Evolutionary conservation across 805 yeast species (phyloP).

Genomic region (Saccharomyces kudriavzevii): DNA sequence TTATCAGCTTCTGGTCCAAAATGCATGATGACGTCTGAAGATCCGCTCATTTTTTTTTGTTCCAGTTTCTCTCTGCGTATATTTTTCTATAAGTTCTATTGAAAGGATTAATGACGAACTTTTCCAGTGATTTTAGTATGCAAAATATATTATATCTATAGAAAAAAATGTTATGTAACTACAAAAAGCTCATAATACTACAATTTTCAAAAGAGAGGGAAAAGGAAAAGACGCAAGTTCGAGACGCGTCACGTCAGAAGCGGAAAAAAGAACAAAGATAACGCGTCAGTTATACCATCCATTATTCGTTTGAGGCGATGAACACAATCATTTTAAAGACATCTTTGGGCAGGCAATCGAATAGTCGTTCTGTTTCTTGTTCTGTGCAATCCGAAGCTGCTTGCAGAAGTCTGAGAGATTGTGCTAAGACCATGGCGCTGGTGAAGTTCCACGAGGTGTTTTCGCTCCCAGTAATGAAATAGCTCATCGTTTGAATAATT

Average conservation of each 20-base stretch:
- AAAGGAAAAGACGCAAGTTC: neutral
- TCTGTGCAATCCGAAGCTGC: neutral
- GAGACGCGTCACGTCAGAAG: constrained; percentile 1
- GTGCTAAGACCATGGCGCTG: constrained; percentile 12
- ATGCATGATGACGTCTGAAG: constrained; percentile 21
- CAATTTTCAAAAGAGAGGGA: neutral
- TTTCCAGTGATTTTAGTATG: neutral
- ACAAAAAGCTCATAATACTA: neutral
- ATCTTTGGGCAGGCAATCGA: constrained; percentile 2
- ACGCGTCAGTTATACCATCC: neutral
- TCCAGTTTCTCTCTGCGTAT: neutral
- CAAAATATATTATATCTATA: neutral
- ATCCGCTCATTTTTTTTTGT: neutral
- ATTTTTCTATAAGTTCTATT: neutral
- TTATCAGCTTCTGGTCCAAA: constrained; percentile 33
- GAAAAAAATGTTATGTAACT: neutral
- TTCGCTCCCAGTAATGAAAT: constrained; percentile 8
- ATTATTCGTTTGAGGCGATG: constrained; percentile 1
- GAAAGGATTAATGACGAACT: neutral
- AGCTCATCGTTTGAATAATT: constrained; percentile 17
- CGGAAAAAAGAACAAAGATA: neutral
- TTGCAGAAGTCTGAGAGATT: constrained; percentile 1
- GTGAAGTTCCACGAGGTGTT: constrained; percentile 18
- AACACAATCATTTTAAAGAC: constrained; percentile 2
- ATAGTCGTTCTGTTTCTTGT: neutral